Evolutionary conservation across 2,329 filamentous ascomycete species (phyloP).

Genomic region (Colletotrichum sp.): DNA sequence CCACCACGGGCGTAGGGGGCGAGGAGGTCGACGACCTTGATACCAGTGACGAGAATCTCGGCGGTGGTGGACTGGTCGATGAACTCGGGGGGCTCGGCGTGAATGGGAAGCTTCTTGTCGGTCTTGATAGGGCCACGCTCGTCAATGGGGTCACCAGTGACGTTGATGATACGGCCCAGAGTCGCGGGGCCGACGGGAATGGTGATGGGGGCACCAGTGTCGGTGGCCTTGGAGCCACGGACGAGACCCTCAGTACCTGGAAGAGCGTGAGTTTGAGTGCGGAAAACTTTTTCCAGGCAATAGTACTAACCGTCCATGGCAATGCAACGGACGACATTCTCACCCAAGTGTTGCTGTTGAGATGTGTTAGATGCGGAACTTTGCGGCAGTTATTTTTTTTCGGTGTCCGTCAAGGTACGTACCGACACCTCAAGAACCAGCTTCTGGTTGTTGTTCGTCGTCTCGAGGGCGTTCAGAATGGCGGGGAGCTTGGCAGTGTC

Average conservation of each 20-base stretch:
- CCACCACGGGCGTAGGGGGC: conserved; percentile 99
- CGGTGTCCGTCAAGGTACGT: conserved; percentile 43
- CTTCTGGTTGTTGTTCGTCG: conserved; percentile 90
- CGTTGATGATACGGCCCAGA: conserved; percentile 99
- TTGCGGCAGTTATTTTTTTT: background rate
- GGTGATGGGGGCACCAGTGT: conserved; percentile 95
- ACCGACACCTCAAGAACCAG: conserved; percentile 96
- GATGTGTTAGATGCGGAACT: conserved; percentile 38
- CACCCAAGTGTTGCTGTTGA: conserved; percentile 94
- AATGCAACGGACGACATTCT: conserved; percentile 99
- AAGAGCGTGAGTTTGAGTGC: conserved; percentile 19
- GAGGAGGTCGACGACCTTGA: conserved; percentile 99
- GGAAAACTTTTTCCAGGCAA: conserved; percentile 23
- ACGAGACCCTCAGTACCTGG: conserved; percentile 98
- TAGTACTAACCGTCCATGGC: conserved; percentile 92
- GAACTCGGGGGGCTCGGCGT: conserved; percentile 92
- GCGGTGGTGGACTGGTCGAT: conserved; percentile 94
- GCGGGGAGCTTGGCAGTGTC: conserved; percentile 89
- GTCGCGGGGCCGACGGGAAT: conserved; percentile 93
- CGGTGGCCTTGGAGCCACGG: conserved; percentile 82
- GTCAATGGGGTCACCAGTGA: conserved; percentile 99
- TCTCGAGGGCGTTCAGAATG: conserved; percentile 97
- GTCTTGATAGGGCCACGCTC: conserved; percentile 98
- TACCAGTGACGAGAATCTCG: conserved; percentile 97
- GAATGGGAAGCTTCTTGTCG: conserved; percentile 86